These are phyloP conservation scores for Polytrichum commune DNA, from an alignment of 225 moss, liverwort and hornwort genomes.

Conservation along the genomic window DNA sequence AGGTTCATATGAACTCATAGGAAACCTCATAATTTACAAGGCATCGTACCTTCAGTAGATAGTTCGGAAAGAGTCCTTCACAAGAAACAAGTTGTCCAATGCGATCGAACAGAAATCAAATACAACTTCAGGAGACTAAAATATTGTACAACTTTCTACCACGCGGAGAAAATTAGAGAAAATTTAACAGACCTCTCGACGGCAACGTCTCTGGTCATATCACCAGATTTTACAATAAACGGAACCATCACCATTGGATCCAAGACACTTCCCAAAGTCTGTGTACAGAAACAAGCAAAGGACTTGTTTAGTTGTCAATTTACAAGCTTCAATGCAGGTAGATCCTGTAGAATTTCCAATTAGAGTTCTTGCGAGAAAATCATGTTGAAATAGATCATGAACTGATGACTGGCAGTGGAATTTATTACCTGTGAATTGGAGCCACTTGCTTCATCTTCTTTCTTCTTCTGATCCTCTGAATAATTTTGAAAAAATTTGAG, in stretches of 20 bases:
- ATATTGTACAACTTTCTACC: too few relatives aligned
- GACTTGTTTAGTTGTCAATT: neutral
- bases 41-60: neutral
- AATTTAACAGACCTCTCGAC: slow-evolving; percentile 42
- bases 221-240: slow-evolving; percentile 44
- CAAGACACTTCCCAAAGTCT: slow-evolving; percentile 25
- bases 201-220: slow-evolving; percentile 50
- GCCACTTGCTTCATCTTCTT: too few relatives aligned
- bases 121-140: too few relatives aligned
- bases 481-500: too few relatives aligned
- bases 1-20: too few relatives aligned
- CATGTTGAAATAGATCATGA: neutral
- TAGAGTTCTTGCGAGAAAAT: neutral
- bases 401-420: too few relatives aligned
- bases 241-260: slow-evolving; percentile 58
- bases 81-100: too few relatives aligned
- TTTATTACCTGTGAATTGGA: too few relatives aligned
- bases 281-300: neutral
- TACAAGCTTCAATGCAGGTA: too few relatives aligned
- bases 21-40: neutral
- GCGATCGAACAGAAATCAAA: too few relatives aligned
- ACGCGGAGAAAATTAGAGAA: neutral
- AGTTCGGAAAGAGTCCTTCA: too few relatives aligned
- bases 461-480: too few relatives aligned
- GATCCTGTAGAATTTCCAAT: neutral